Conservation (phyloP, 2,329 filamentous ascomycete species). For the Lomentospora prolificans region DNA sequence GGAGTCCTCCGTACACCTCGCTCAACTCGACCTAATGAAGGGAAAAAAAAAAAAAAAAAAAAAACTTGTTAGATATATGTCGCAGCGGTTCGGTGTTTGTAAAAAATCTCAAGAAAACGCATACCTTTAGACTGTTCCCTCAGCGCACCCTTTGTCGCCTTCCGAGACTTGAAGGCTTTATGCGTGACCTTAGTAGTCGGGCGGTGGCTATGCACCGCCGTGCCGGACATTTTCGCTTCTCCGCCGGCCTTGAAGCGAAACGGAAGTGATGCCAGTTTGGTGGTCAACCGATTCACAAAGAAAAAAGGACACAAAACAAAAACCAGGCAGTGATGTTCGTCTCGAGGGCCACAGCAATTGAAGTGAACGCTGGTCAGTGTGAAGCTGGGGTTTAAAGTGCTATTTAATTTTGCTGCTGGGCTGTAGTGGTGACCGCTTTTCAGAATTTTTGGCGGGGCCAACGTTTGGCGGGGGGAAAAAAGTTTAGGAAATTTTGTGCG, state of each 20-base stretch:
- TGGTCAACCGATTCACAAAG: not conserved
- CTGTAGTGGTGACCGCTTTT: not conserved
- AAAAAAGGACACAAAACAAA: not conserved
- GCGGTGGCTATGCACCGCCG: constrained; percentile 73
- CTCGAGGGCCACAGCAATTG: no score
- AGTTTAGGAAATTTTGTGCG: constrained; percentile 19
- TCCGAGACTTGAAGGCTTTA: constrained; percentile 88
- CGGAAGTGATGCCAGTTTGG: constrained; percentile 60
- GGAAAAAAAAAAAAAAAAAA: not conserved
- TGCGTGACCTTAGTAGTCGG: constrained; percentile 82
- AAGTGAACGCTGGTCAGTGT: no score
- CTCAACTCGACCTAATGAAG: constrained; percentile 77
- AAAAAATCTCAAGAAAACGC: constrained; percentile 5
- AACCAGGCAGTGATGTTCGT: no score
- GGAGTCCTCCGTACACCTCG: constrained; percentile 72
- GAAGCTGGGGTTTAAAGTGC: no score
- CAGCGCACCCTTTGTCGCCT: constrained; percentile 78
- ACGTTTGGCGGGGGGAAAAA: constrained; percentile 10
- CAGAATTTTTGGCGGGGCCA: constrained; percentile 4
- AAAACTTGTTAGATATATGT: not conserved
- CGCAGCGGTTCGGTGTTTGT: not conserved
- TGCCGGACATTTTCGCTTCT: constrained; percentile 58
- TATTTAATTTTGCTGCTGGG: no score
- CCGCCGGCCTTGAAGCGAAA: constrained; percentile 81
- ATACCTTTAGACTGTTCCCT: constrained; percentile 79